Base-by-base conservation (phyloP, 225 moss, liverwort and hornwort genomes). In the Asterella californica region DNA sequence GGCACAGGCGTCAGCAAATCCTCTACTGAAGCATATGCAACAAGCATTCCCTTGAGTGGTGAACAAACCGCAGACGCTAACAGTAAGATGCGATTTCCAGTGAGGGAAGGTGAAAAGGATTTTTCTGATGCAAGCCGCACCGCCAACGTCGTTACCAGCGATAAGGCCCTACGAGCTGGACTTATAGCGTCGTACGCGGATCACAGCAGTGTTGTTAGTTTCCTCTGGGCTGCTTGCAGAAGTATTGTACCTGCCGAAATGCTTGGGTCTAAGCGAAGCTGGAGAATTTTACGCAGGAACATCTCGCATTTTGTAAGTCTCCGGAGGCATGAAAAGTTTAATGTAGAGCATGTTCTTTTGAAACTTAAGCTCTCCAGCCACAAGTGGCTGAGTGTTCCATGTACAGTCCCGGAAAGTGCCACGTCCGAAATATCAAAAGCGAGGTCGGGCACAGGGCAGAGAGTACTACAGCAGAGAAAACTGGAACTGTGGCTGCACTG, bases 171-270 rank as follows among this genome's bases (percentile, higher is more conserved):
- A 11, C 29, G 81, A 75, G 82, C 88, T 68, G 87, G 88, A 62
- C 83, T 94, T 52, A 90, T 94, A 76, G 89, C 91, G 21, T 89
- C 90, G 37, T 86, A 90, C 76, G 84, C 91, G 65, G 85, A 79
- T 42, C 94, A 99, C 82, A 86, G 82, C 75, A 83, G 90, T 80
- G 94, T 99, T 42, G 93, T 93, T 63, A 91, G 86, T 72, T 99
- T 99, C 75, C 75, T 94, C 62, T 99, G 93, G 93, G 91, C 94
- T 72, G 92, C 90, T 47, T 94, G 93, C 86, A 92, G 94, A 75
- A 92, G 89, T 81, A 79, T 94, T 50, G 70, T 93, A 80, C 97
- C 97, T 12, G 76, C 87, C 61, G 88, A 90, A 38, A 90, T 94
- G 86, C 88, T 94, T 59, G 91, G 93, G 68, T 83, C 87, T 42